Percentiles rank a stretch among this genome's conserved stretches.
Evolutionary conservation across 2,329 filamentous ascomycete species (phyloP).

Genomic region (Neopestalotiopsis rosae): DNA sequence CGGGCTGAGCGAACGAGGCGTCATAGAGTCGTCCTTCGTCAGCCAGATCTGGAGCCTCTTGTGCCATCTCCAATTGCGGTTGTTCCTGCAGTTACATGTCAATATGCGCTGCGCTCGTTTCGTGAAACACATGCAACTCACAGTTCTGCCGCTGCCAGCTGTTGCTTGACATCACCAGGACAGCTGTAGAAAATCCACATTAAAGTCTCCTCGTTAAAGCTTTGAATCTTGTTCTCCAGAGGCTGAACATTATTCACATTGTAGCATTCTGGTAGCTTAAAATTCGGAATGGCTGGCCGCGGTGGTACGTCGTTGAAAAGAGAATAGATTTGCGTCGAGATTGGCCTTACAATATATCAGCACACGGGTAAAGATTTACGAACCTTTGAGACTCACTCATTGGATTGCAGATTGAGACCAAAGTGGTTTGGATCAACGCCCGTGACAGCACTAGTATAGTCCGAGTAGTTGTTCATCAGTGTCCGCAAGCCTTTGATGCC

Average conservation of each 20-base stretch:
- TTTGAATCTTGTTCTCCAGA: slow-evolving; percentile 68
- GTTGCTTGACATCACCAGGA: slow-evolving; percentile 66
- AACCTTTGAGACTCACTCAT: slow-evolving; percentile 54
- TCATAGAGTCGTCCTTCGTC: slow-evolving; percentile 71
- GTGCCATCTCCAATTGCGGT: slow-evolving; percentile 72
- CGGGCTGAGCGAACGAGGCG: slow-evolving; percentile 62
- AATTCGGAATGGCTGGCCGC: slow-evolving; percentile 61
- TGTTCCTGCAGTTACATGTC: slow-evolving; percentile 50
- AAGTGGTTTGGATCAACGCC: slow-evolving; percentile 64
- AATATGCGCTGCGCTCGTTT: not conserved
- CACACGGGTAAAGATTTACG: slow-evolving; percentile 16
- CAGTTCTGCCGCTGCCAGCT: slow-evolving; percentile 68
- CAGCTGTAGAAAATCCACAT: slow-evolving; percentile 75
- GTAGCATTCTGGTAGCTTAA: slow-evolving; percentile 69
- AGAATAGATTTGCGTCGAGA: slow-evolving; percentile 66
- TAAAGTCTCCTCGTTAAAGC: slow-evolving; percentile 72
- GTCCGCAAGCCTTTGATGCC: slow-evolving; percentile 68
- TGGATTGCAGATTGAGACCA: slow-evolving; percentile 62
- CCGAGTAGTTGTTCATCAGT: slow-evolving; percentile 68
- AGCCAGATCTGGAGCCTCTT: slow-evolving; percentile 71
- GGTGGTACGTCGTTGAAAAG: slow-evolving; percentile 66
- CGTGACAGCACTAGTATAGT: slow-evolving; percentile 65
- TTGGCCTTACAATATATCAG: slow-evolving; percentile 43
- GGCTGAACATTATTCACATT: slow-evolving; percentile 69
- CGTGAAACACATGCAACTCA: slow-evolving; percentile 41